Evolutionary conservation across 495 filamentous ascomycete genomes (phyloP).

Genomic region (Penicillium arizonense): DNA sequence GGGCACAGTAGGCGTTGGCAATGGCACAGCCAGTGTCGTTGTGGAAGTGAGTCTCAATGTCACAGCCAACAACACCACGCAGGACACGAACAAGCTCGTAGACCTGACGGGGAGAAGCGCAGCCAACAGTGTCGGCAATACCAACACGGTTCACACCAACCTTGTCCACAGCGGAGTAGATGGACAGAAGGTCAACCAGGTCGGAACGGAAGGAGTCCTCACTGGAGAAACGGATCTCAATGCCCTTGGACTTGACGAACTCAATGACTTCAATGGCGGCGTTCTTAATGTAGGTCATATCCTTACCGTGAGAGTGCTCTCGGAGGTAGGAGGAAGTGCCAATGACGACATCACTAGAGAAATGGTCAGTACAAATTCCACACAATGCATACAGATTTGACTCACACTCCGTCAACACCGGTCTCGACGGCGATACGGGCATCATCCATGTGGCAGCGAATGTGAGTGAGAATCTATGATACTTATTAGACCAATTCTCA

Average conservation of each 20-base stretch:
- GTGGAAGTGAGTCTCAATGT: slow-evolving; percentile 56
- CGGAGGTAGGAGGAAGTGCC: slow-evolving; percentile 88
- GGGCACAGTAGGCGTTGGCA: slow-evolving; percentile 53
- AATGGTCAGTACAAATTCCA: slow-evolving; percentile 19
- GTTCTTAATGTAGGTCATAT: slow-evolving; percentile 89
- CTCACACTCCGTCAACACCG: slow-evolving; percentile 69
- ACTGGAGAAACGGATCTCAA: slow-evolving; percentile 77
- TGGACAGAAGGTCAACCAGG: slow-evolving; percentile 72
- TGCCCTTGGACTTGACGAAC: slow-evolving; percentile 85
- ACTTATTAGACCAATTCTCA: background rate
- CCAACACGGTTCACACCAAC: slow-evolving; percentile 79
- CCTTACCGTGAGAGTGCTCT: slow-evolving; percentile 92
- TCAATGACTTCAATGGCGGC: slow-evolving; percentile 91
- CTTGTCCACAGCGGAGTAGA: slow-evolving; percentile 78
- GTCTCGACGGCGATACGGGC: slow-evolving; percentile 85
- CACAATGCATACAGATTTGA: slow-evolving; percentile 6
- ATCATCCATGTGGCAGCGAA: slow-evolving; percentile 93
- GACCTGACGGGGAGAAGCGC: slow-evolving; percentile 74
- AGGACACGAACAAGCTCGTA: slow-evolving; percentile 78
- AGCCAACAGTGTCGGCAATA: slow-evolving; percentile 83
- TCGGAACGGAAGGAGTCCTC: slow-evolving; percentile 85
- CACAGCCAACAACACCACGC: slow-evolving; percentile 50
- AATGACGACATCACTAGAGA: slow-evolving; percentile 80
- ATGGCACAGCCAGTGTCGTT: slow-evolving; percentile 55
- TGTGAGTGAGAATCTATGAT: slow-evolving; percentile 71